Evolutionary conservation across 768 basidiomycete species (phyloP), one percentile per base, ranked within the genome.

Genomic region (Gelatoporia subvermispora): DNA sequence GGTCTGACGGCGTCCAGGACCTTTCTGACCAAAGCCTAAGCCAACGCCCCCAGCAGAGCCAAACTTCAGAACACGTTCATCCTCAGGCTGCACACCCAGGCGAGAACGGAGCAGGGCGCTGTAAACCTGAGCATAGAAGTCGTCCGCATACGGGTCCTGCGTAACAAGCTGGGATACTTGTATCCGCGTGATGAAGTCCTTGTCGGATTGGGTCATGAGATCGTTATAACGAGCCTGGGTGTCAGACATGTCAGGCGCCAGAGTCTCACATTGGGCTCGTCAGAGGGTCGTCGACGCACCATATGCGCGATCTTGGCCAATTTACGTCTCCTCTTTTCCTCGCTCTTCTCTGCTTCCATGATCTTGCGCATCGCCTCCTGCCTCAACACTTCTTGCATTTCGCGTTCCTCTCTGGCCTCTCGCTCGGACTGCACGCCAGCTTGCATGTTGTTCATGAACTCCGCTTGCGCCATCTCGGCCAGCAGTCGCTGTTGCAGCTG

Each of bases 111-210:
- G 60, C 49, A 95, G 80, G 1, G 90, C 88, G 35, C 88, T 85
- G 62, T 90, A 93, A 2, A 97, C 93, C 67, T 98, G 94, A 10
- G 93, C 96, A 61, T 99, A 99, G 65, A 97, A 99, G 65, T 99
- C 96, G 54, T 98, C 95, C 25, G 90, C 84, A 66, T 95, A 98
- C 0, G 96, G 96, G 68, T 99, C 96, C 60, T 90, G 85, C 5
- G 93, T 95, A 38, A 96, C 93, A 36, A 98, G 86, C 62, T 98
- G 96, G 1, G 95, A 97, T 28, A 99, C 91, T 66, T 99, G 96
- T 54, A 99, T 98, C 21, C 96, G 84, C 31, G 96, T 98, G 69
- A 99, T 98, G 64, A 98, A 99, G 63, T 98, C 96, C 71, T 98
- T 98, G 75, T 99, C 96, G 10, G 90, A 93, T 68, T 93, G 92